Evolutionary conservation across 2,329 filamentous ascomycete species (phyloP), one percentile per base, ranked within the genome.

Genomic region (Elsinoe necatrix): DNA sequence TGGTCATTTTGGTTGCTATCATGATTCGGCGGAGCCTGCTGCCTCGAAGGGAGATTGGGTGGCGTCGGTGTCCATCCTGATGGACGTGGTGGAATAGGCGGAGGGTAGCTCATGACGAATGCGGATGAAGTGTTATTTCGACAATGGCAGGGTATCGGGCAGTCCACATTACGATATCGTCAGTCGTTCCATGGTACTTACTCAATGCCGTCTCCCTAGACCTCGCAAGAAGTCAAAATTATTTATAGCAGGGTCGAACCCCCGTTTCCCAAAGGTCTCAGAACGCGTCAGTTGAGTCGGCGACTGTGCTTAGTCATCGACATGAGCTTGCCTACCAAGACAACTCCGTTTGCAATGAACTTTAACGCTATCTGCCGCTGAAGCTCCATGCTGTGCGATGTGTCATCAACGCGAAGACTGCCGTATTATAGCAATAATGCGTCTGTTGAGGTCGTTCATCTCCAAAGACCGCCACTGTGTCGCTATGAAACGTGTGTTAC

Each of bases 11-110:
- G 11, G 25, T 23, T 9, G 14, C n/a, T 14, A 5, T 12, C 3
- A n/a, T 45, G 9, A 14, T 9, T 25, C n/a, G 11, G 23, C 11
- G 41, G n/a, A 25, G 18, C 41, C n/a, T 45, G 41, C 21, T 27
- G 21, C 14, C 41, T 45, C 12, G 48, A 18, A 16, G 48, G 48
- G 16, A 52, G 48, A 34, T 29, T 35, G 11, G 31, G 48, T 35
- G 48, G 48, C 21, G 48, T 52, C 6, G 48, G 48, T 14, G 48
- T 37, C 48, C 48, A 52, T n/a, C 48, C 48, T 8, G 25, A 34
- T 3, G 48, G 48, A 39, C 48, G 48, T n/a, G 48, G 48, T 16
- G 48, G 48, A n/a, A 52, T 52, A 16, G 48, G 48, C 12, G 48
- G 48, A 20, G 48, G 25, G 18, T 39, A 52, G 20, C 12, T 16